A percentile compares a stretch with the other conserved stretches of the same genome.
phyloP scores from a whole-genome alignment of 495 filamentous ascomycete genomes.

The Trichoderma asperelloides region DNA sequence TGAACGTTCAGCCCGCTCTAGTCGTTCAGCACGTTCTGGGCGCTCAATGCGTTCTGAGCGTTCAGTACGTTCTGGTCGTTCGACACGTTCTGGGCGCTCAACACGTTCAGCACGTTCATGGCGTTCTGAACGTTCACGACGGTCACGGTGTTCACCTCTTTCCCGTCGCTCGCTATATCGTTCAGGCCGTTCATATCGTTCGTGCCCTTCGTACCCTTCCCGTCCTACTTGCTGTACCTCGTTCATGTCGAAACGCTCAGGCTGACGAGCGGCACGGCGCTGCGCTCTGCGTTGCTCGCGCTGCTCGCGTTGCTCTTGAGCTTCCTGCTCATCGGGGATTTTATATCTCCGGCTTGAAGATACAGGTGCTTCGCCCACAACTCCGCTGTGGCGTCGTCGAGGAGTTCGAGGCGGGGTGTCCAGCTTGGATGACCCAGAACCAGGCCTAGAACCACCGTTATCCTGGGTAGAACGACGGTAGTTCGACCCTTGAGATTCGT shows the following conservation, averaged over 20 bases:
- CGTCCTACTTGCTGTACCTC: not conserved
- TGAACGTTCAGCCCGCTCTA: not conserved
- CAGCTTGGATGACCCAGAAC: not conserved
- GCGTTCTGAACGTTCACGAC: not conserved
- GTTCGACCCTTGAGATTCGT: not conserved
- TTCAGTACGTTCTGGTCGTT: not conserved
- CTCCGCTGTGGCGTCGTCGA: constrained; percentile 19
- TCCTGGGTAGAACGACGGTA: not conserved
- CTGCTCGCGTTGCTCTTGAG: constrained; percentile 18
- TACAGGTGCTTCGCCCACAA: constrained; percentile 14
- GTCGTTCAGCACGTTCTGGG: not conserved
- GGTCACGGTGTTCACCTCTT: not conserved
- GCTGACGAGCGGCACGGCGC: constrained; percentile 19
- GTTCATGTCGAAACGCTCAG: not conserved
- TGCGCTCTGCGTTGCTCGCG: constrained; percentile 22
- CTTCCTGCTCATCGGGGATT: constrained; percentile 24
- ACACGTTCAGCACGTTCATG: not conserved
- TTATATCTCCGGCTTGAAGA: constrained; percentile 18
- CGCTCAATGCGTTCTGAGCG: not conserved
- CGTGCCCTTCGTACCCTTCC: not conserved
- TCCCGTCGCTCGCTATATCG: not conserved
- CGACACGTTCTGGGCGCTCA: not conserved
- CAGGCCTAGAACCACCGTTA: not conserved
- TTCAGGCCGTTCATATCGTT: not conserved
- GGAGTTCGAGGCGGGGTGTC: constrained; percentile 14